Percentiles rank a stretch among this genome's conserved stretches.
These are phyloP conservation scores for Tolypocladium cylindrosporum DNA, from an alignment of 2,329 filamentous ascomycete species.

Conservation along the genomic window DNA sequence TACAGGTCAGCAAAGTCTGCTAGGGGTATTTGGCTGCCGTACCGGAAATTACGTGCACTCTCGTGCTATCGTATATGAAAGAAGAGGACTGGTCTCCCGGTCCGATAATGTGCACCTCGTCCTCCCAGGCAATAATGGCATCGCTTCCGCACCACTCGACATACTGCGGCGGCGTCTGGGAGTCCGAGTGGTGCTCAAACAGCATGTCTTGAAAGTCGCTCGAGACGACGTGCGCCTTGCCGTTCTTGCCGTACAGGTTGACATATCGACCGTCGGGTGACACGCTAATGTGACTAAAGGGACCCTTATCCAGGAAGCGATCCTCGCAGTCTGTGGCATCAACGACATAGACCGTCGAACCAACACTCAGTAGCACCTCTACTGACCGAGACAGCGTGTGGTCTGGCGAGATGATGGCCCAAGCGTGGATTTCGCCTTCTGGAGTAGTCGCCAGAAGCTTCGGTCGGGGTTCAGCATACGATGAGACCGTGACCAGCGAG, in stretches of 20 bases:
- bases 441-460: constrained; percentile 70
- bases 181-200: constrained; percentile 84
- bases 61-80: constrained; percentile 83
- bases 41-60: constrained; percentile 82
- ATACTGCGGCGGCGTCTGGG: constrained; percentile 74
- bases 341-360: constrained; percentile 73
- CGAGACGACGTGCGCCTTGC: constrained; percentile 84
- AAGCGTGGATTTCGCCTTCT: constrained; percentile 71
- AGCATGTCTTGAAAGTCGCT: constrained; percentile 90
- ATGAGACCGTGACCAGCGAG: constrained; percentile 72
- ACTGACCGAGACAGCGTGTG: constrained; percentile 88
- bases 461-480: constrained; percentile 84
- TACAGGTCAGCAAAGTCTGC: background rate
- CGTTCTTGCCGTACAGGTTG: constrained; percentile 76
- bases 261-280: constrained; percentile 86
- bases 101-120: constrained; percentile 90
- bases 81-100: constrained; percentile 65
- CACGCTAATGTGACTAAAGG: constrained; percentile 82
- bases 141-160: constrained; percentile 96
- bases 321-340: constrained; percentile 89
- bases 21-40: constrained; percentile 15
- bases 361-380: constrained; percentile 80
- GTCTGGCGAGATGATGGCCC: constrained; percentile 79
- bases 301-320: constrained; percentile 79
- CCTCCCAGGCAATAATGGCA: constrained; percentile 92